Percentiles rank a stretch among this genome's conserved stretches.
These are phyloP conservation scores for Taphrina populina DNA, from an alignment of 1,139 yeast genomes.

Conservation along the genomic window DNA sequence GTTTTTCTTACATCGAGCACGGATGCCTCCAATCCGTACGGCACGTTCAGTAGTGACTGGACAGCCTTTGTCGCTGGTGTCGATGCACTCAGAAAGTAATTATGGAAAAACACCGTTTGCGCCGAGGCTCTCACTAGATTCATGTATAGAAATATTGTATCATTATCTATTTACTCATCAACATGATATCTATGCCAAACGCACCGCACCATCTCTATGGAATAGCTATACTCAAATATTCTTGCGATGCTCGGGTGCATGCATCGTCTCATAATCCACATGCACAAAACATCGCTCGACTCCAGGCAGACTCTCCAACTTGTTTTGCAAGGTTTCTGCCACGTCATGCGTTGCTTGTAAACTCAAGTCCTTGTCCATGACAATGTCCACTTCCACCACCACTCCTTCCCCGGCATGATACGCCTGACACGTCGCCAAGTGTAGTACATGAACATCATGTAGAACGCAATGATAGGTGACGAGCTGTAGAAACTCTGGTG, in stretches of 20 bases:
- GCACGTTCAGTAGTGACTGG: slow-evolving; percentile 17
- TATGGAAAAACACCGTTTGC: neutral
- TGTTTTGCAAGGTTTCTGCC: slow-evolving; percentile 38
- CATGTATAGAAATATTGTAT: neutral
- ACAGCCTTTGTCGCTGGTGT: slow-evolving; percentile 11
- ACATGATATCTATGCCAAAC: neutral
- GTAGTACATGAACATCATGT: slow-evolving; percentile 35
- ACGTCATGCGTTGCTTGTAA: slow-evolving; percentile 37
- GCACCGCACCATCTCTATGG: slow-evolving; percentile 3
- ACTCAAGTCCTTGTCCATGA: slow-evolving; percentile 36
- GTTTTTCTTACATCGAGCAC: slow-evolving; percentile 5
- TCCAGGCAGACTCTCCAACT: slow-evolving; percentile 38
- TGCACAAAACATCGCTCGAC: slow-evolving; percentile 40
- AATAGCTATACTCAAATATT: neutral
- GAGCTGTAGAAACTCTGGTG: slow-evolving; percentile 36
- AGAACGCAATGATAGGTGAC: slow-evolving; percentile 39
- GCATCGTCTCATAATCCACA: slow-evolving; percentile 38
- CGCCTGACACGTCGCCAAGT: slow-evolving; percentile 38
- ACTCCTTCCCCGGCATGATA: slow-evolving; percentile 38
- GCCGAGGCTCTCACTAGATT: neutral
- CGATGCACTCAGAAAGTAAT: slow-evolving; percentile 9
- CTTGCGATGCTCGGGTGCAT: slow-evolving; percentile 37
- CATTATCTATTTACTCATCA: neutral
- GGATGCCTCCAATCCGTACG: slow-evolving; percentile 4
- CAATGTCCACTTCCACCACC: slow-evolving; percentile 39